A percentile compares a stretch with the other conserved stretches of the same genome.
Evolutionary conservation across 108 stramenopile genomes (phyloP).

Genomic region (Pseudonitzschia multiseries): DNA sequence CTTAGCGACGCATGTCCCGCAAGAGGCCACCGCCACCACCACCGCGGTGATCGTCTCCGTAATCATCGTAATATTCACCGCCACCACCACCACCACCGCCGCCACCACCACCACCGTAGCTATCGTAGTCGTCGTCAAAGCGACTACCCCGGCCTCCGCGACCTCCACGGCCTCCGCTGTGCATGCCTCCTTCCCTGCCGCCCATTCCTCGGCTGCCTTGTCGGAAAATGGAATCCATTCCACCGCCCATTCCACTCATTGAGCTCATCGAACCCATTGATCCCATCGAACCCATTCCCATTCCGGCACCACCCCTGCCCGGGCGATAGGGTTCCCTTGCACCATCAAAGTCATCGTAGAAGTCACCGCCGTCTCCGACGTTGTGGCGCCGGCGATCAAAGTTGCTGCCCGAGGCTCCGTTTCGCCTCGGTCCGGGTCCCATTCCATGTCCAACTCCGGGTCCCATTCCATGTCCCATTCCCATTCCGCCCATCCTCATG

Average conservation of each 20-base stretch:
- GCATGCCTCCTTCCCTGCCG: background rate
- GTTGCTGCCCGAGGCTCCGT: background rate
- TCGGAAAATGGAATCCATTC: background rate
- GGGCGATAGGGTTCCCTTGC: background rate
- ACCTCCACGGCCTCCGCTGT: background rate
- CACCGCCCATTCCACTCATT: no score
- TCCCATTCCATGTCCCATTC: no score
- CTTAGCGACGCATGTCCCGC: background rate
- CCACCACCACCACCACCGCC: background rate
- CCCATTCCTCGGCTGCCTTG: background rate
- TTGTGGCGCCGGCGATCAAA: background rate
- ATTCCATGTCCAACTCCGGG: no score
- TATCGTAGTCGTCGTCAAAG: background rate
- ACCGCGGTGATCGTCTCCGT: background rate
- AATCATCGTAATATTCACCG: background rate
- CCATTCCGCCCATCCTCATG: background rate
- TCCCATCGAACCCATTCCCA: no score
- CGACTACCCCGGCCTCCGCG: background rate
- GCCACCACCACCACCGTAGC: background rate
- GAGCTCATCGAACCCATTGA: no score
- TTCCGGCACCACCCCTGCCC: background rate
- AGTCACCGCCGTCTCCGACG: background rate
- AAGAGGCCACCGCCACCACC: constrained; percentile 6
- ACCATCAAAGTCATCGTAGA: background rate
- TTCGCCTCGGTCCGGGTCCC: background rate